Conservation (phyloP, 495 filamentous ascomycete species). For the Sordaria brevicollis region DNA sequence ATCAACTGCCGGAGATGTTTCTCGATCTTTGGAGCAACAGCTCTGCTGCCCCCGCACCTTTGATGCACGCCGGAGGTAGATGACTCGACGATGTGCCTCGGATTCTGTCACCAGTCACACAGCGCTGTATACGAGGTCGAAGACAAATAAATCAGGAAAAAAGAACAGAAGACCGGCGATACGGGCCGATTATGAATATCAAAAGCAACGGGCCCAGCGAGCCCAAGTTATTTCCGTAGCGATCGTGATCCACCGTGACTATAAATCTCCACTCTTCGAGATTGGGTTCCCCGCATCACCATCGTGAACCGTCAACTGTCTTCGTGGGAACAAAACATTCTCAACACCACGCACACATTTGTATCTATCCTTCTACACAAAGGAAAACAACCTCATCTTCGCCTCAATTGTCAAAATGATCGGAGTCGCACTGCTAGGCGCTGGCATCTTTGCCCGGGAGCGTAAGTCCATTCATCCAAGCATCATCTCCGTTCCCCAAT, state of each 20-base stretch:
- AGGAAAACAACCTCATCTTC: background rate
- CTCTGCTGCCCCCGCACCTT: background rate
- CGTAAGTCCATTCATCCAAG: conserved; percentile 17
- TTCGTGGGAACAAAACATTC: background rate
- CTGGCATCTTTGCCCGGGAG: conserved; percentile 41
- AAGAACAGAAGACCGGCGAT: background rate
- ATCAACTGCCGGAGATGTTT: background rate
- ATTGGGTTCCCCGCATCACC: background rate
- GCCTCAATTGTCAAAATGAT: conserved; percentile 15
- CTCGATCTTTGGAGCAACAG: background rate
- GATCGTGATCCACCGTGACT: background rate
- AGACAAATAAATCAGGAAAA: background rate
- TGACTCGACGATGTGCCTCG: background rate
- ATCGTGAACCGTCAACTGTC: background rate
- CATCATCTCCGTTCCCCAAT: background rate
- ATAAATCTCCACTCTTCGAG: background rate
- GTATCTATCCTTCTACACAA: background rate
- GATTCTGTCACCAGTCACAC: background rate
- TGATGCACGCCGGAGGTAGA: background rate
- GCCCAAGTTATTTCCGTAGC: background rate
- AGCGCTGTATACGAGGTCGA: background rate
- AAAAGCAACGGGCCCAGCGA: background rate
- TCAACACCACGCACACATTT: background rate
- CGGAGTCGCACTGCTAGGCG: conserved; percentile 57
- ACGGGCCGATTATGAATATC: background rate